Evolutionary conservation across 1,284 basidiomycete genomes (phyloP).

Genomic region (Sanghuangporus weigelae): DNA sequence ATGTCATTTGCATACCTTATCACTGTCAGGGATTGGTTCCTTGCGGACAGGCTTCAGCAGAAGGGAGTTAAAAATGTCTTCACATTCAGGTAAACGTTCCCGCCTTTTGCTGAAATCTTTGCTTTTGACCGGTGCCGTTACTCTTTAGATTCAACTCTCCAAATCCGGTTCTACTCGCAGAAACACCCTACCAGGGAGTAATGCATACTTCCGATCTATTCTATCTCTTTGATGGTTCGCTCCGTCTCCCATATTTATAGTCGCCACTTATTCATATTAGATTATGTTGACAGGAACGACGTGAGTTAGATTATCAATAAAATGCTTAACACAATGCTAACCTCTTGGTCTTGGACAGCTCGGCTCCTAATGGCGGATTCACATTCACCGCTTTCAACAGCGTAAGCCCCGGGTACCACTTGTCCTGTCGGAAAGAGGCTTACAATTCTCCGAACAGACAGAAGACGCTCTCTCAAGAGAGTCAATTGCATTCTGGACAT

Average conservation of each 20-base stretch:
- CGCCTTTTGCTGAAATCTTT: neutral
- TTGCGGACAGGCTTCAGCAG: conserved; percentile 30
- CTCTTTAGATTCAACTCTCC: conserved; percentile 26
- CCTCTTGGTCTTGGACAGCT: neutral
- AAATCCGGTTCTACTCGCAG: conserved; percentile 34
- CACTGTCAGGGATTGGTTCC: conserved; percentile 34
- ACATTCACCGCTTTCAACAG: conserved; percentile 36
- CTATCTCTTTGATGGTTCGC: conserved; percentile 38
- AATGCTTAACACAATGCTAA: neutral
- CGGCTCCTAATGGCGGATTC: conserved; percentile 26
- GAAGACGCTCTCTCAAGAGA: conserved; percentile 35
- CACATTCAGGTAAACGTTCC: conserved; percentile 21
- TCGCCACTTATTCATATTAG: neutral
- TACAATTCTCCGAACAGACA: conserved; percentile 26
- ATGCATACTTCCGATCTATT: conserved; percentile 43
- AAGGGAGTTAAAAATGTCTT: conserved; percentile 32
- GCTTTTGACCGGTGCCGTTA: neutral
- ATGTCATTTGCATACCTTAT: neutral
- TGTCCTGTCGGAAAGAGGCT: neutral
- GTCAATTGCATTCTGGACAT: conserved; percentile 44
- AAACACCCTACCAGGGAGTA: conserved; percentile 34
- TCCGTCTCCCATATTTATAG: neutral
- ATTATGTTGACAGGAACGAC: conserved; percentile 28
- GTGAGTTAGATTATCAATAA: conserved; percentile 21
- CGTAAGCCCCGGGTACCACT: conserved; percentile 23